A percentile compares a stretch with the other conserved stretches of the same genome.
These are phyloP conservation scores for Aspergillus ostianus DNA, from an alignment of 495 filamentous ascomycete species.

Conservation along the genomic window DNA sequence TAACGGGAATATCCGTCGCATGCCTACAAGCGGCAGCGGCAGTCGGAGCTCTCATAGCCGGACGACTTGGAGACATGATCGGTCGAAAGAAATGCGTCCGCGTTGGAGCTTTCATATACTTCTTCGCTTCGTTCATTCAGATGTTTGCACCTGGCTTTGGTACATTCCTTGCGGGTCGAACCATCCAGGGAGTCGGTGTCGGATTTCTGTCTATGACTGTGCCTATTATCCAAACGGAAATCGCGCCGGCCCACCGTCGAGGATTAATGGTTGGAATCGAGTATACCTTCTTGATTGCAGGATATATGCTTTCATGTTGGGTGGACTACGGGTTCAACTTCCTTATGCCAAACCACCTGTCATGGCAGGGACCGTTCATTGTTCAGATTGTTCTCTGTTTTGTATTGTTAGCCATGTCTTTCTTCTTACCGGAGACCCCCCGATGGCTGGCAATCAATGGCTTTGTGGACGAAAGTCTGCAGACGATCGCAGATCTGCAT, in stretches of 20 bases:
- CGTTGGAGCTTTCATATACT: slow-evolving; percentile 33
- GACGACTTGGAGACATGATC: slow-evolving; percentile 30
- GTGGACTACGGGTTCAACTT: slow-evolving; percentile 35
- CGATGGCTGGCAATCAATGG: slow-evolving; percentile 32
- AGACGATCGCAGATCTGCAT: slow-evolving; percentile 30
- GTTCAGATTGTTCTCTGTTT: slow-evolving; percentile 31
- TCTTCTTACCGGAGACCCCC: slow-evolving; percentile 31
- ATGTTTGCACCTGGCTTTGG: slow-evolving; percentile 30
- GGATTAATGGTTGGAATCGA: slow-evolving; percentile 34
- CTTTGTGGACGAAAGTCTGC: slow-evolving; percentile 28
- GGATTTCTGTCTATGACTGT: slow-evolving; percentile 32
- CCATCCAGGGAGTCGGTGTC: slow-evolving; percentile 27
- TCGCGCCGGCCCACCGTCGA: slow-evolving; percentile 25
- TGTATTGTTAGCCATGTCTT: slow-evolving; percentile 25
- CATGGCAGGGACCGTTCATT: slow-evolving; percentile 32
- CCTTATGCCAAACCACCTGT: slow-evolving; percentile 23
- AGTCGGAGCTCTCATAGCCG: slow-evolving; percentile 27
- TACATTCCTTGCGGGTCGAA: slow-evolving; percentile 27
- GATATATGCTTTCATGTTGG: slow-evolving; percentile 34
- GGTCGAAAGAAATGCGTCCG: slow-evolving; percentile 34
- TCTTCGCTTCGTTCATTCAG: slow-evolving; percentile 32
- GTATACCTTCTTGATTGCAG: slow-evolving; percentile 29
- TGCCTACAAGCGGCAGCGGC: slow-evolving; percentile 32
- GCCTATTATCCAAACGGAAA: slow-evolving; percentile 31
- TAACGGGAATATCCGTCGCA: slow-evolving; percentile 32